Conservation (phyloP, 352 stramenopile species). For the Pythium aristosporum region DNA sequence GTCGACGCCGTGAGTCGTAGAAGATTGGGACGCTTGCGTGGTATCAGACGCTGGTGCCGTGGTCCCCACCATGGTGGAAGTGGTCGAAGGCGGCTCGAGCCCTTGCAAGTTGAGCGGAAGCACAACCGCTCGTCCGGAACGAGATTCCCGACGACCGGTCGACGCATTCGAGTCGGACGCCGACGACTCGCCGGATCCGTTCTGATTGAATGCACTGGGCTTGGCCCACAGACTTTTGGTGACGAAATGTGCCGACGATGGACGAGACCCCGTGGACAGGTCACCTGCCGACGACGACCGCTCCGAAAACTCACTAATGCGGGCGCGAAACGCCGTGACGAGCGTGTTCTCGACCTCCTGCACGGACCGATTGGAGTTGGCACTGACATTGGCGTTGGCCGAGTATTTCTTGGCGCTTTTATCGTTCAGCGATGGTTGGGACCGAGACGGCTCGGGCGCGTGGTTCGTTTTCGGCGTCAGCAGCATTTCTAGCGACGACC, state of each 20-base stretch:
- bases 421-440: background rate
- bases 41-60: background rate
- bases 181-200: constrained; percentile 1
- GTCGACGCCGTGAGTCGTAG: background rate
- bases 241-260: constrained; percentile 16
- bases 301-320: constrained; percentile 27
- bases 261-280: background rate
- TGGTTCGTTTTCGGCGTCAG: constrained; percentile 10
- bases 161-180: constrained; percentile 5
- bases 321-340: constrained; percentile 23
- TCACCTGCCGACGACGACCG: constrained; percentile 17
- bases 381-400: background rate
- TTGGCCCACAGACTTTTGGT: constrained; percentile 17
- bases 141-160: constrained; percentile 1
- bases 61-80: background rate
- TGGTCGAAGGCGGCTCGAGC: background rate
- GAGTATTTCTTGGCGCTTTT: constrained; percentile 12
- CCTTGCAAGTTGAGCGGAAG: constrained; percentile 26
- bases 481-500: constrained; percentile 12
- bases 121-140: constrained; percentile 3
- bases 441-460: background rate
- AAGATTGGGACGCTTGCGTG: background rate
- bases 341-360: constrained; percentile 27
- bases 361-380: constrained; percentile 1
- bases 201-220: background rate